Evolutionary conservation across 2,329 filamentous ascomycete species (phyloP), one percentile per base, ranked within the genome.

Genomic region (Colletotrichum sp.): DNA sequence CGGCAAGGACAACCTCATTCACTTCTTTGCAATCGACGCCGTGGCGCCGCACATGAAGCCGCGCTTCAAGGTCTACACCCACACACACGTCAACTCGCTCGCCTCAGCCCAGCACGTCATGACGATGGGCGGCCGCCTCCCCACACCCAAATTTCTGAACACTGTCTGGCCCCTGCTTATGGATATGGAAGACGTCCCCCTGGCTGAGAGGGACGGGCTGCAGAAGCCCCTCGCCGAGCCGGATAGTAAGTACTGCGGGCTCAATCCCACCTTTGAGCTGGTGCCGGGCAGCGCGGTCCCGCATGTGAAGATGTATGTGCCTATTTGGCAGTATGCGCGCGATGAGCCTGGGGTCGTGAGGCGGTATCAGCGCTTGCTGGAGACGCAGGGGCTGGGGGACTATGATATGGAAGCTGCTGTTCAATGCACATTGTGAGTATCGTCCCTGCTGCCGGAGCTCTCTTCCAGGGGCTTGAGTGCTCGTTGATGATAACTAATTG

Each of bases 31-130:
- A 26, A 69, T 69, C 34, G 67, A 69, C 55, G 48, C 34, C 18
- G 15, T 62, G 34, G 67, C 55, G 18, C 34, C 55, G 12, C 12
- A 48, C 4, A 48, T 10, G 55, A 32, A 69, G 55, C 67, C 67
- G 24, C 67, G 67, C 34, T 60, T 69, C 67, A 69, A 69, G 55
- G 18, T 69, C 3, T 69, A 69, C 34, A n/a, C 55, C 10, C 67
- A 69, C 24, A 69, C 67, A 3, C 52, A 62, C 24, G 10, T 34
- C 2, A 69, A 69, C 13, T 69, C 67, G 4, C 34, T 69, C 55
- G 55, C 67, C 24, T 44, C 55, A 18, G 67, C 67, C 8, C 67
- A 24, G 13, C 34, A 62, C 24, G 15, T 60, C 55, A 9, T 62
- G 22, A 69, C 55, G 18, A 34, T 69, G 10, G 67, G 67, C 1